A percentile compares a stretch with the other conserved stretches of the same genome.
Evolutionary conservation across 2,329 filamentous ascomycete genomes (phyloP).

Genomic region (Cordyceps militaris): DNA sequence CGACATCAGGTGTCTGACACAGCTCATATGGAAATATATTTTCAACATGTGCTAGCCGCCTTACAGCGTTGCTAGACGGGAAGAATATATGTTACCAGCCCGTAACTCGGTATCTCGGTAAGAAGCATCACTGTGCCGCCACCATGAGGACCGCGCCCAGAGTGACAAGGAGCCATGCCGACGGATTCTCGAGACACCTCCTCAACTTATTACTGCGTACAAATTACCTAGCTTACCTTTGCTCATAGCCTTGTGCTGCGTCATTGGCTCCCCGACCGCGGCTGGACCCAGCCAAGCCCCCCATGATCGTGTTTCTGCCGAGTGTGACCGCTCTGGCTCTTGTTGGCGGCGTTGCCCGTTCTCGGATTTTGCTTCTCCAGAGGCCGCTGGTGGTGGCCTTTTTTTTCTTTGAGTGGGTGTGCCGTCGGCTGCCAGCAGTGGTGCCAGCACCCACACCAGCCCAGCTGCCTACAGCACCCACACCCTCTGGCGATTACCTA

Average conservation of each 20-base stretch:
- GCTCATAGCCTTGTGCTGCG: slow-evolving; percentile 10
- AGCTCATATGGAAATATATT: too few relatives aligned
- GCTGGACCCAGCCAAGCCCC: slow-evolving; percentile 8
- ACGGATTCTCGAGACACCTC: not conserved
- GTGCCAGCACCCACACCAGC: not conserved
- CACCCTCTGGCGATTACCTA: too few relatives aligned
- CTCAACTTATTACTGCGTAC: not conserved
- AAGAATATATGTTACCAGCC: too few relatives aligned
- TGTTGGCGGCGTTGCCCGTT: not conserved
- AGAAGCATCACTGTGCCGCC: not conserved
- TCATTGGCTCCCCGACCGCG: slow-evolving; percentile 11
- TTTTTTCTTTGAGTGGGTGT: not conserved
- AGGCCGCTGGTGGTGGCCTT: not conserved
- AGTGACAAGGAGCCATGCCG: not conserved
- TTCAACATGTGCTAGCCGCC: too few relatives aligned
- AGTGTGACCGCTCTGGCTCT: not conserved
- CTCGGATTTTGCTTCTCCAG: slow-evolving; percentile 10
- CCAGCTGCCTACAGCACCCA: not conserved
- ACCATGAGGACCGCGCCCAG: too few relatives aligned
- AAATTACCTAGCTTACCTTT: not conserved
- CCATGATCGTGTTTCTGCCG: slow-evolving; percentile 14
- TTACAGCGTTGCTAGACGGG: too few relatives aligned
- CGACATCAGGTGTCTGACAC: too few relatives aligned
- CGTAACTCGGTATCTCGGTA: too few relatives aligned
- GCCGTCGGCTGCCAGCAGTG: not conserved